Conservation (phyloP, 495 filamentous ascomycete genomes). For the Xylaria bambusicola region DNA sequence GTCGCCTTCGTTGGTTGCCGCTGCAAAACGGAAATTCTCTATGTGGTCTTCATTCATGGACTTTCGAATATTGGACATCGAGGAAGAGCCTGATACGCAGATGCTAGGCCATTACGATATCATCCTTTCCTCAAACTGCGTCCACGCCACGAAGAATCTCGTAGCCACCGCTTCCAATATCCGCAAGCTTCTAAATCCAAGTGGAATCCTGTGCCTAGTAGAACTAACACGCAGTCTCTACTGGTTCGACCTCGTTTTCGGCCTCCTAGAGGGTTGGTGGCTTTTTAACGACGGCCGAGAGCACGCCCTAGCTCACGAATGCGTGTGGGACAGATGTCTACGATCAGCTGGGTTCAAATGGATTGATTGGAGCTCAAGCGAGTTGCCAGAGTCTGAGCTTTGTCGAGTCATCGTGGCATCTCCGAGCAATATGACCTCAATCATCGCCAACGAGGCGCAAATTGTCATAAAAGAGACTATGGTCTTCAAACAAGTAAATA, state of each 20-base stretch:
- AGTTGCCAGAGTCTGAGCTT: slow-evolving; percentile 1
- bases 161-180: slow-evolving; percentile 34
- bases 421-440: no score
- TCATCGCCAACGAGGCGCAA: not conserved
- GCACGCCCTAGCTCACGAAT: slow-evolving; percentile 43
- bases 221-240: slow-evolving; percentile 44
- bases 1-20: slow-evolving; percentile 45
- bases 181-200: slow-evolving; percentile 35
- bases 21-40: slow-evolving; percentile 31
- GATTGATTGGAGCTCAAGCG: slow-evolving; percentile 54
- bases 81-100: slow-evolving; percentile 26
- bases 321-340: slow-evolving; percentile 42
- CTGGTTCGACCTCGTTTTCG: slow-evolving; percentile 40
- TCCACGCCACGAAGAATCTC: slow-evolving; percentile 52
- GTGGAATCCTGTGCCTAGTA: slow-evolving; percentile 44
- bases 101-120: slow-evolving; percentile 42
- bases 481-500: slow-evolving; percentile 27
- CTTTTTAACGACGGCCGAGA: slow-evolving; percentile 44
- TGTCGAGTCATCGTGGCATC: not conserved
- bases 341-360: slow-evolving; percentile 45
- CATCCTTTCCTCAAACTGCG: slow-evolving; percentile 49
- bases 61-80: slow-evolving; percentile 48
- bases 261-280: slow-evolving; percentile 43
- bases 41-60: slow-evolving; percentile 47
- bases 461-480: slow-evolving; percentile 33